A percentile compares a stretch with the other conserved stretches of the same genome.
Evolutionary conservation across 257 asterid genomes (phyloP).

Genomic region (Ehretia macrophylla): DNA sequence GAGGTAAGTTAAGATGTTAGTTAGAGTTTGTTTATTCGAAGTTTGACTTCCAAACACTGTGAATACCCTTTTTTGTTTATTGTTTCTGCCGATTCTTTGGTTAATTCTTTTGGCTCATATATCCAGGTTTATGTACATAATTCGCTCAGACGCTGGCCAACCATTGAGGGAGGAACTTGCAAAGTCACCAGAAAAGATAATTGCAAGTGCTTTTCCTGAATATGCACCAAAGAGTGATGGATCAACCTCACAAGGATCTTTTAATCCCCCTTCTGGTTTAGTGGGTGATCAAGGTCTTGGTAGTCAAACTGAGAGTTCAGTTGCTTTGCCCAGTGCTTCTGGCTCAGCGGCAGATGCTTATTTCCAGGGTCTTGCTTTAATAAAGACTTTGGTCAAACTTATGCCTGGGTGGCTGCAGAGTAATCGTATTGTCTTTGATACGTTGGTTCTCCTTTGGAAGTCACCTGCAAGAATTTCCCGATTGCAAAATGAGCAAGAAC

Average conservation of each 20-base stretch:
- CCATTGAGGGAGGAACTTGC: constrained; percentile 98
- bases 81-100: constrained; percentile 15
- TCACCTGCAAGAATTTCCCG: constrained; percentile 83
- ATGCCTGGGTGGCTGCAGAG: constrained; percentile 98
- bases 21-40: constrained; percentile 6
- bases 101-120: constrained; percentile 8
- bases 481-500: constrained; percentile 88
- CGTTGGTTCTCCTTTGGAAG: constrained; percentile 85
- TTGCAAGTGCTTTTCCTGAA: constrained; percentile 87
- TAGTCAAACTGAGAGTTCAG: constrained; percentile 63
- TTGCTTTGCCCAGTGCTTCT: constrained; percentile 39
- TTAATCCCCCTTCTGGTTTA: constrained; percentile 45
- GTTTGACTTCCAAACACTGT: constrained; percentile 10
- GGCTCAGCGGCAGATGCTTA: constrained; percentile 70
- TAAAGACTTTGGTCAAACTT: constrained; percentile 88
- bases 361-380: constrained; percentile 94
- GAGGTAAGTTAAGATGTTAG: constrained; percentile 48
- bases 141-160: constrained; percentile 97
- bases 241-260: constrained; percentile 52
- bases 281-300: constrained; percentile 51
- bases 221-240: constrained; percentile 52
- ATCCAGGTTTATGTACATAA: constrained; percentile 91
- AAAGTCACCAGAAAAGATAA: constrained; percentile 93
- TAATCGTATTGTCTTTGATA: constrained; percentile 77
- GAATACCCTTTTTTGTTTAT: constrained; percentile 7